Base-by-base conservation (phyloP, 2,329 filamentous ascomycete species). In the Botryosphaeria dothidea region DNA sequence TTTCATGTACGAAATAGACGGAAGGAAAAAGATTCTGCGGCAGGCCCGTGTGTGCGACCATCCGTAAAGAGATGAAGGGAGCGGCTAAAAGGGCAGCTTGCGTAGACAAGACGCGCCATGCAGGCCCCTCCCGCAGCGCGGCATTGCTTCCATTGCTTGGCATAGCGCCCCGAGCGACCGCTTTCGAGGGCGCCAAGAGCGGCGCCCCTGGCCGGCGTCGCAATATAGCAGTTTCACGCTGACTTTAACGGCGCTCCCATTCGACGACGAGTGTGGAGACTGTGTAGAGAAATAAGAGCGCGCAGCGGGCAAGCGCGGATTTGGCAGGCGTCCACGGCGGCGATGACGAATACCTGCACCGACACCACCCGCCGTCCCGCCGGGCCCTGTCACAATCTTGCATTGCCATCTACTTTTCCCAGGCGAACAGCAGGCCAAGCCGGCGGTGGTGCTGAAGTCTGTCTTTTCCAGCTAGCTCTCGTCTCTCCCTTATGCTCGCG, bases 401-500 rank as follows among this genome's bases (percentile, higher is more conserved):
- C 25, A 36, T n/a, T 45, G 23, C 41, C 23, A 45, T 27, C 38
- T 27, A 13, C 23, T 27, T n/a, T 15, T 41, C 38, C 27, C 41
- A 29, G 29, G 15, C 56, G 41, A 45, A 15, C 27, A 19, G 36
- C 61, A 64, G 57, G 61, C 34, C 61, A 56, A 46, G 49, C 49
- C 15, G 38, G 49, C 23, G 25, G 4, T 23, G 11, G 3, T 27
- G 54, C 54, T 58, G 54, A 29, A 58, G n/a, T 45, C 25, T 19
- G 38, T 45, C 38, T 17, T 9, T 52, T 45, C 27, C 48, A 43
- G 46, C 23, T 60, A 36, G 56, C 41, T 25, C n/a, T 48, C 49
- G 15, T 64, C 38, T 41, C 46, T 52, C 31, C 62, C 52, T 64
- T 58, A 64, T 64, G 62, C 62, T 64, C 52, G 62, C 51, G 43